Percentiles rank a stretch among this genome's conserved stretches.
phyloP scores from a whole-genome alignment of 2,329 filamentous ascomycete genomes.

The Aureobasidium subglaciale region DNA sequence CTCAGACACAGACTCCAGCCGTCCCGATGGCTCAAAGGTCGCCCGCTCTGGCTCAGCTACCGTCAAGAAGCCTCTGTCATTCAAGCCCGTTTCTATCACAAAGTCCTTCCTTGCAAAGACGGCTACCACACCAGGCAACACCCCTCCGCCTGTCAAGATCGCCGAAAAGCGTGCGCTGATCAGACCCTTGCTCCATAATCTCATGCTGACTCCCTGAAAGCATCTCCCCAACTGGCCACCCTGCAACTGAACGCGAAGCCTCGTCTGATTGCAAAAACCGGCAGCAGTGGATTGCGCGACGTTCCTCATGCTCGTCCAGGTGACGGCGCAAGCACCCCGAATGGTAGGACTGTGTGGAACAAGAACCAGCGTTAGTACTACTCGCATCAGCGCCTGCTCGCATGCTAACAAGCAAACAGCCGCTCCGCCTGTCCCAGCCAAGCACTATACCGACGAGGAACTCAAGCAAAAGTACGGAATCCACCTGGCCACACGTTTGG shows the following conservation, averaged over 20 bases:
- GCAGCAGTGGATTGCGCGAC: constrained; percentile 54
- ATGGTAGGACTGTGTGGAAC: constrained; percentile 76
- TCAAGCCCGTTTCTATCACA: constrained; percentile 81
- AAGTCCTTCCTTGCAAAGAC: constrained; percentile 78
- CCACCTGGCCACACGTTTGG: constrained; percentile 71
- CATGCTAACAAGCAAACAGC: constrained; percentile 35
- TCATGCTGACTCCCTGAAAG: constrained; percentile 31
- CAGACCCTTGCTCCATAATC: constrained; percentile 18
- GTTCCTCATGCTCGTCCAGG: constrained; percentile 22
- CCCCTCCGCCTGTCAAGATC: constrained; percentile 37
- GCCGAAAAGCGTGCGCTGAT: constrained; percentile 46
- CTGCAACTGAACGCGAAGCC: constrained; percentile 54
- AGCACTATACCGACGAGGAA: constrained; percentile 81
- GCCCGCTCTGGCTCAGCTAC: constrained; percentile 52
- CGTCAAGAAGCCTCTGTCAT: constrained; percentile 64
- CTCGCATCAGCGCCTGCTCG: constrained; percentile 25
- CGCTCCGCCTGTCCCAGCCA: constrained; percentile 60
- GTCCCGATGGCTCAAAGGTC: constrained; percentile 48
- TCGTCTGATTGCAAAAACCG: constrained; percentile 69
- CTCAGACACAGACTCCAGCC: constrained; percentile 69
- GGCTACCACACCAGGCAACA: constrained; percentile 38
- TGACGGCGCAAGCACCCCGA: constrained; percentile 46
- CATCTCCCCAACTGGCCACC: constrained; percentile 36
- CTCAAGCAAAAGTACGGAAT: constrained; percentile 78
- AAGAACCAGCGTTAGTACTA: constrained; percentile 69